Evolutionary conservation across 2,329 filamentous ascomycete genomes (phyloP).

Genomic region (Chrysoporthe austroafricana): DNA sequence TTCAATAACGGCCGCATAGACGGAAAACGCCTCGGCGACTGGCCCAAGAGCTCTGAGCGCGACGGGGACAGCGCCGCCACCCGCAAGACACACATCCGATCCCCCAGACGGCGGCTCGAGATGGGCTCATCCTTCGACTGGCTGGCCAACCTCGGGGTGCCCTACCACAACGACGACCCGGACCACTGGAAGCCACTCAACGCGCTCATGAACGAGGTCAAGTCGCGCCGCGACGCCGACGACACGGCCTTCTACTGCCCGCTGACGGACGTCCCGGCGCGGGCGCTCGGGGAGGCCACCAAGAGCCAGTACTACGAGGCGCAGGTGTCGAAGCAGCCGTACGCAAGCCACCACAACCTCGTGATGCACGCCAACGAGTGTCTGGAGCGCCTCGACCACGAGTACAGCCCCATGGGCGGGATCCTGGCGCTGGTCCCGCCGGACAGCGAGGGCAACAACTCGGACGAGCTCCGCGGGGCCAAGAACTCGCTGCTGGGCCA

Average conservation of each 20-base stretch:
- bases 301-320: conserved; percentile 18
- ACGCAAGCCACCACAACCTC: conserved; percentile 52
- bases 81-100: background rate
- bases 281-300: conserved; percentile 29
- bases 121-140: conserved; percentile 60
- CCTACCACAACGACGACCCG: conserved; percentile 54
- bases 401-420: conserved; percentile 59
- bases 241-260: conserved; percentile 53
- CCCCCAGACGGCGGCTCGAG: conserved; percentile 23
- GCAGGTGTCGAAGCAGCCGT: conserved; percentile 38
- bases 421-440: conserved; percentile 58
- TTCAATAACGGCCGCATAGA: conserved; percentile 39
- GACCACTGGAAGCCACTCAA: conserved; percentile 52
- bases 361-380: conserved; percentile 62
- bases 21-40: conserved; percentile 5
- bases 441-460: conserved; percentile 38
- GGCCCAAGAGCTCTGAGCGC: conserved; percentile 14
- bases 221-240: conserved; percentile 44
- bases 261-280: conserved; percentile 37
- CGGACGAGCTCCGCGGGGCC: conserved; percentile 45
- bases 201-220: conserved; percentile 51
- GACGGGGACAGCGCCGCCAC: background rate
- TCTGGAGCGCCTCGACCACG: conserved; percentile 63
- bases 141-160: conserved; percentile 53
- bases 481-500: conserved; percentile 60